These are phyloP conservation scores for Euphorbia celastroides DNA, from an alignment of 441 rosid genomes.

Conservation along the genomic window DNA sequence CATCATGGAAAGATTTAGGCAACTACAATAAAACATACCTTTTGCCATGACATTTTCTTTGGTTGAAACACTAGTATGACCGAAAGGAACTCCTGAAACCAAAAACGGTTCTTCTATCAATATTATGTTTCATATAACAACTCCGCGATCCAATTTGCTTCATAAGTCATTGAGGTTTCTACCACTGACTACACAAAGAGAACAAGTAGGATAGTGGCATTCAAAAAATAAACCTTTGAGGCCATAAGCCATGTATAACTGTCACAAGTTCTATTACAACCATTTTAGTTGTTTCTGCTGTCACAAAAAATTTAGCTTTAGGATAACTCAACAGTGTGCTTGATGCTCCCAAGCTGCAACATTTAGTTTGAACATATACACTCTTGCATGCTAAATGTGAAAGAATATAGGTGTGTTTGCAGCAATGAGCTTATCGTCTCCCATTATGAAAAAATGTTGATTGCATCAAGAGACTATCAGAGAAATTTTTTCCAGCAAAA, in stretches of 20 bases:
- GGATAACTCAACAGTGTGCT: not conserved
- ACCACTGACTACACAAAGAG: slow-evolving; percentile 14
- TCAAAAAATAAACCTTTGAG: slow-evolving; percentile 14
- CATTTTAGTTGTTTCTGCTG: not conserved
- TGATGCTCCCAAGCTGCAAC: not conserved
- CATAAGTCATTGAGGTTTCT: slow-evolving; percentile 10
- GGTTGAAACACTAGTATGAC: slow-evolving; percentile 70
- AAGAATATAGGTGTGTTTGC: not conserved
- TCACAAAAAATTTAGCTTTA: not conserved
- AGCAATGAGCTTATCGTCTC: not conserved
- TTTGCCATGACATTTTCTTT: slow-evolving; percentile 79
- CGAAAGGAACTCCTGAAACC: slow-evolving; percentile 94
- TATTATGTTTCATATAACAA: slow-evolving; percentile 19
- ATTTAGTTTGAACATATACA: not conserved
- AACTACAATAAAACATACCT: slow-evolving; percentile 54
- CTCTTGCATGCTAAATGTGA: not conserved
- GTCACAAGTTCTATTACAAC: not conserved
- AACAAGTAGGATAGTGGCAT: slow-evolving; percentile 11
- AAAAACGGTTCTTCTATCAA: slow-evolving; percentile 50
- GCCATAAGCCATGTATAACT: not conserved
- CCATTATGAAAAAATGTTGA: not conserved
- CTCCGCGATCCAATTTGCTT: slow-evolving; percentile 24
- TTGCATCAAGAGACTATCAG: slow-evolving; percentile 2
- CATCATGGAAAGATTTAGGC: slow-evolving; percentile 14
- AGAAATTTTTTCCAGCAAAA: not conserved